A percentile compares a stretch with the other conserved stretches of the same genome.
phyloP scores from a whole-genome alignment of 176 grass and related monocot species.

The Eleusine coracana region DNA sequence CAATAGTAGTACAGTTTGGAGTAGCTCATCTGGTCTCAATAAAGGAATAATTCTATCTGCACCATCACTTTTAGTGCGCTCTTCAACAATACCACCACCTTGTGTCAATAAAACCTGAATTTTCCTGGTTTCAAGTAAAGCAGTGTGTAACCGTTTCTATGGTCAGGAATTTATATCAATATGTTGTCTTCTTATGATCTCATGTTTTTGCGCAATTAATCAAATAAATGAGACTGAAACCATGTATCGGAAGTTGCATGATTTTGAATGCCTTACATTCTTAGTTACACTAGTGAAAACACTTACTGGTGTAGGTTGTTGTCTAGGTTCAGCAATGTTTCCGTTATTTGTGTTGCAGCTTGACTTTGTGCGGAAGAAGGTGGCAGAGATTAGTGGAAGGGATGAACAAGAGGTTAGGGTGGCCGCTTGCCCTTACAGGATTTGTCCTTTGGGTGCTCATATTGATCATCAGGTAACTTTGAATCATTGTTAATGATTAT shows the following conservation, averaged over 20 bases:
- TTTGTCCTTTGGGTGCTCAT: slow-evolving; percentile 89
- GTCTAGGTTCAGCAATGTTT: background rate
- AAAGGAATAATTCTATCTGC: too few relatives aligned
- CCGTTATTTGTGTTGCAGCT: slow-evolving; percentile 45
- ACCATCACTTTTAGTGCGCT: too few relatives aligned
- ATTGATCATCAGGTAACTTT: slow-evolving; percentile 88
- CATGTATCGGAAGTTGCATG: background rate
- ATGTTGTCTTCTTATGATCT: background rate
- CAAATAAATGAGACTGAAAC: background rate
- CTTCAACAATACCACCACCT: too few relatives aligned
- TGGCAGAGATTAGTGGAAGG: slow-evolving; percentile 60
- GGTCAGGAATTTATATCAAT: background rate
- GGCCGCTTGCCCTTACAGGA: slow-evolving; percentile 86
- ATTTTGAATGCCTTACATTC: background rate
- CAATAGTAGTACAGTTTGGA: background rate
- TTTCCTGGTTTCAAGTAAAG: background rate
- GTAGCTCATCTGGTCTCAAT: background rate
- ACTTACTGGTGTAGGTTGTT: background rate
- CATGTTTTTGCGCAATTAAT: background rate
- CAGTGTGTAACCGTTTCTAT: background rate
- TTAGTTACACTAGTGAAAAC: background rate
- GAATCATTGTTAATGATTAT: background rate
- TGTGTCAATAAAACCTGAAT: background rate
- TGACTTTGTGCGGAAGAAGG: slow-evolving; percentile 64
- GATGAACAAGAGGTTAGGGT: slow-evolving; percentile 60